Evolutionary conservation across 2,329 filamentous ascomycete genomes (phyloP), one percentile per base, ranked within the genome.

Genomic region (Plenodomus biglobosus): DNA sequence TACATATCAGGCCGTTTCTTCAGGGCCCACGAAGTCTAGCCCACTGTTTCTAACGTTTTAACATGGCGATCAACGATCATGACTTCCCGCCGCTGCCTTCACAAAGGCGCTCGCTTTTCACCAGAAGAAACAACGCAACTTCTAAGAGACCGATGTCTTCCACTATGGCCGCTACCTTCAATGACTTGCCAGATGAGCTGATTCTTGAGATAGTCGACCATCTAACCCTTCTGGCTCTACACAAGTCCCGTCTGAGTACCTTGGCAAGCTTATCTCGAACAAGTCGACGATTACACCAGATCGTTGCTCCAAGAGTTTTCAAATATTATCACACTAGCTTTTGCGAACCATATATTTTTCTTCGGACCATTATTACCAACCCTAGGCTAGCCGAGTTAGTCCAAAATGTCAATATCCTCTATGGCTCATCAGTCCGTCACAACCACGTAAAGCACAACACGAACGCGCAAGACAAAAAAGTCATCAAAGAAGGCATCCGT

Each of bases 161-260:
- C 51, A 19, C 15, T 15, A 15, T 15, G 27, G 3, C 27, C 15
- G 27, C 27, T 6, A 54, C 60, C 8, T 32, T 67, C 10, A 45
- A 51, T 22, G 52, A 63, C 38, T 54, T 69, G 8, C 65, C 66
- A 1, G 59, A 64, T 35, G 66, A 69, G 44, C 53, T 68, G 1
- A 42, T 67, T n/a, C 42, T 65, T 2, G 41, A 56, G 13, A 63
- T 68, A n/a, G 38, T 67, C 18, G 40, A 52, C 7, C 55, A 65
- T 38, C 34, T 69, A 2, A 55, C 59, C n/a, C 48, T 38, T 15
- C 54, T 56, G 18, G 52, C 61, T 18, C 17, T 53, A 8, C 21
- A 53, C 8, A 17, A 54, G 27, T 58, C 58, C 27, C 48, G 62
- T 18, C 40, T 65, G 34, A 47, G 30, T 24, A 53, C 57, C 3